Conservation (phyloP, 345 rosid genomes). For the Zanthoxylum bungeanum region DNA sequence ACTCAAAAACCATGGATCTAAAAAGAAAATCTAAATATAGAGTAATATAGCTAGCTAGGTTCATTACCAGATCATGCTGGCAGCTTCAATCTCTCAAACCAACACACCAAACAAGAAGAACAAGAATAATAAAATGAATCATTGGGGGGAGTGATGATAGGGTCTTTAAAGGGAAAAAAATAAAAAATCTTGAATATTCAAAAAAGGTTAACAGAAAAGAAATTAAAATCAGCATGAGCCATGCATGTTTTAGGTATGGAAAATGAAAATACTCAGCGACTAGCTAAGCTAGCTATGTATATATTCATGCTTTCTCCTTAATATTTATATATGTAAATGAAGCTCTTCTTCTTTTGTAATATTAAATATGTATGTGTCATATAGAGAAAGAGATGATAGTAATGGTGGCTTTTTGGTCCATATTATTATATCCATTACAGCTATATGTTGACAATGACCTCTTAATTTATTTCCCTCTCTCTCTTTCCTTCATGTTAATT, state of each 20-base stretch:
- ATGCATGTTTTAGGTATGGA: conserved; percentile 31
- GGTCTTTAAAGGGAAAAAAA: not conserved
- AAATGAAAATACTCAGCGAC: conserved; percentile 21
- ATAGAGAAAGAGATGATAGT: conserved; percentile 9
- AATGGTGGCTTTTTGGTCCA: conserved; percentile 41
- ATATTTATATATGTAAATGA: not conserved
- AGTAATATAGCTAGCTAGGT: not conserved
- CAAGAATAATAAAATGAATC: not conserved
- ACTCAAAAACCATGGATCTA: not conserved
- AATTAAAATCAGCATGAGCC: conserved; percentile 9
- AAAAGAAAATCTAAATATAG: not conserved
- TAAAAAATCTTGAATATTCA: not conserved
- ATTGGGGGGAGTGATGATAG: not conserved
- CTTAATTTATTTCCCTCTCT: conserved; percentile 12
- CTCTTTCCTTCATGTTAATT: conserved; percentile 6
- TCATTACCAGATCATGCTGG: conserved; percentile 97
- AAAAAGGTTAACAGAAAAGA: conserved; percentile 4
- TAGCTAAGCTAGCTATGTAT: not conserved
- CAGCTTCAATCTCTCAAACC: conserved; percentile 98
- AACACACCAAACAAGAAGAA: conserved; percentile 25
- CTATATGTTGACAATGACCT: conserved; percentile 45
- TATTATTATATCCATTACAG: conserved; percentile 31
- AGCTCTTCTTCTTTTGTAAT: not conserved
- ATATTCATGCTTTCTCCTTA: not conserved
- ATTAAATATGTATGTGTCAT: conserved; percentile 8